Percentiles rank a stretch among this genome's conserved stretches.
Conservation (phyloP, 352 stramenopile genomes). For the Globisporangium ultimum region DNA sequence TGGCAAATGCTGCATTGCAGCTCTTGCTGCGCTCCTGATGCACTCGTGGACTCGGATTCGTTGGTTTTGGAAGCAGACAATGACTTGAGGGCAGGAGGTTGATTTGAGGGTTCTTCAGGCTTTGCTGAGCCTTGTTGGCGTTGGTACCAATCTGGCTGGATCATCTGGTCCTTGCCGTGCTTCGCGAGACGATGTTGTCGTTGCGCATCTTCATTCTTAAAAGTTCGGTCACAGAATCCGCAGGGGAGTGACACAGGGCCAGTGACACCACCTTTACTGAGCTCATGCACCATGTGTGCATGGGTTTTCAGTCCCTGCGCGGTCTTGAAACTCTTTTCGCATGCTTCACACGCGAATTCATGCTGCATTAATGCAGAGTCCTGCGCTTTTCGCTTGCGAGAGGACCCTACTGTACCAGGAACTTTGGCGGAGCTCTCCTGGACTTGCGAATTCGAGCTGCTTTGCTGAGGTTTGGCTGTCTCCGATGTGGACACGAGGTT, state of each 20-base stretch:
- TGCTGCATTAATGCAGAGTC: conserved; percentile 1
- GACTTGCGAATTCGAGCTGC: not conserved
- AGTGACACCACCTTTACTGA: conserved; percentile 22
- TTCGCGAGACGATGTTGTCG: conserved; percentile 78
- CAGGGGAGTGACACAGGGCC: conserved; percentile 29
- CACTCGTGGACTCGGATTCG: not conserved
- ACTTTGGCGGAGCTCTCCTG: not conserved
- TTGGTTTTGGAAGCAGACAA: too few relatives aligned
- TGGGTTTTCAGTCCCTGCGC: conserved; percentile 72
- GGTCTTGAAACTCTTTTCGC: conserved; percentile 66
- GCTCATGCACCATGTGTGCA: conserved; percentile 83
- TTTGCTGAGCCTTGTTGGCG: conserved; percentile 19
- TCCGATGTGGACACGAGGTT: not conserved
- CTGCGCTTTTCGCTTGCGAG: conserved; percentile 38
- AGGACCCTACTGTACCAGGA: not conserved
- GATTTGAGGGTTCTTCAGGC: not conserved
- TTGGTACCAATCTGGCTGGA: conserved; percentile 79
- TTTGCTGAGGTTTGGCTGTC: not conserved
- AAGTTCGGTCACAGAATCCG: conserved; percentile 50
- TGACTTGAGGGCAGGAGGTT: too few relatives aligned
- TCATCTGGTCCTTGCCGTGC: conserved; percentile 71
- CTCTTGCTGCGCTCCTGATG: not conserved
- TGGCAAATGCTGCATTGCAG: conserved; percentile 38
- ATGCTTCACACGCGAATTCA: conserved; percentile 45
- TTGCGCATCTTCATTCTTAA: conserved; percentile 72